Evolutionary conservation across 306 rosid species (phyloP).

Genomic region (Arachis hypogaea): DNA sequence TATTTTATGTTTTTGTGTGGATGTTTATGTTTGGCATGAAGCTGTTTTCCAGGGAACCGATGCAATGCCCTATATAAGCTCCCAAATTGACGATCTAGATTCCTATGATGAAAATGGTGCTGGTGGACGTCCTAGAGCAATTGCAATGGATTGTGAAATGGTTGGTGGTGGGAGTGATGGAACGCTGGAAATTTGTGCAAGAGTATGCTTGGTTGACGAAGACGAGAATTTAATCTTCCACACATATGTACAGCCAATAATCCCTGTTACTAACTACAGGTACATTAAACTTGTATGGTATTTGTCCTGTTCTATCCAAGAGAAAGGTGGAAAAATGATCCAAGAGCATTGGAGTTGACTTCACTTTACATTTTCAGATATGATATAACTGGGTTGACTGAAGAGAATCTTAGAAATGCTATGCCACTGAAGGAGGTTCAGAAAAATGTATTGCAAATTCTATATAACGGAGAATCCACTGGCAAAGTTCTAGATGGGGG

Average conservation of each 20-base stretch:
- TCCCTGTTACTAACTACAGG: constrained; percentile 73
- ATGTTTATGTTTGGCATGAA: constrained; percentile 33
- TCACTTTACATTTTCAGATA: constrained; percentile 53
- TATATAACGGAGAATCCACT: constrained; percentile 68
- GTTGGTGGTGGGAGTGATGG: constrained; percentile 94
- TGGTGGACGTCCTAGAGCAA: constrained; percentile 48
- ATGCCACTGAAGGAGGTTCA: constrained; percentile 69
- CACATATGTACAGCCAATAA: constrained; percentile 65
- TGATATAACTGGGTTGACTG: constrained; percentile 76
- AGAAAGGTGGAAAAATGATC: constrained; percentile 7
- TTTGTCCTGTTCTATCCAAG: constrained; percentile 34
- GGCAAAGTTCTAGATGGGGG: constrained; percentile 63
- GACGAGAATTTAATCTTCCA: constrained; percentile 74
- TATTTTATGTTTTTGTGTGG: constrained; percentile 22
- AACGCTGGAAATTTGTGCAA: constrained; percentile 75
- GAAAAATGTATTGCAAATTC: constrained; percentile 63
- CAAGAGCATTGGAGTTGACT: constrained; percentile 24
- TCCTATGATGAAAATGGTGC: constrained; percentile 37
- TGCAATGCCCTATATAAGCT: constrained; percentile 30
- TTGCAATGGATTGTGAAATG: constrained; percentile 88
- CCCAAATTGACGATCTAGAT: constrained; percentile 39
- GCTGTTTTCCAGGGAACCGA: constrained; percentile 59
- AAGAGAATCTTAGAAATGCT: constrained; percentile 71
- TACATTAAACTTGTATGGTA: constrained; percentile 37
- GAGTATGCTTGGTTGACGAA: constrained; percentile 77